Percentiles rank a stretch among this genome's conserved stretches.
Evolutionary conservation across 352 stramenopile species (phyloP).

Genomic region (Globisporangium carolinianum): DNA sequence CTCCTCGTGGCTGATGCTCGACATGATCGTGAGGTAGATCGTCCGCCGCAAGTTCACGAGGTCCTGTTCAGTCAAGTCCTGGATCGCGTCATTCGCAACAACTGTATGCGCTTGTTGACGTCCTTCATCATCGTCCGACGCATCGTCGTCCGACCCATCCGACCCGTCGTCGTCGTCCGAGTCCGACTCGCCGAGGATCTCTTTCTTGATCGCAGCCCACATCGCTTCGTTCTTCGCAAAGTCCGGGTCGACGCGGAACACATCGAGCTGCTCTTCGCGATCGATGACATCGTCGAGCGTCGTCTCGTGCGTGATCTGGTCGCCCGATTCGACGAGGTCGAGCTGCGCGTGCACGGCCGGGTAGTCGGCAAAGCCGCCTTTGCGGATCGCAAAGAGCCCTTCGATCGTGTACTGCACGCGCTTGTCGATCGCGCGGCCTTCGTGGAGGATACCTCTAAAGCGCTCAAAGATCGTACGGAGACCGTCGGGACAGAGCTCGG

Average conservation of each 20-base stretch:
- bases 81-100: constrained; percentile 47
- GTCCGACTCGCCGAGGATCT: constrained; percentile 95
- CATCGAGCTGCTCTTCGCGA: constrained; percentile 93
- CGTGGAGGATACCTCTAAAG: constrained; percentile 96
- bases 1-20: constrained; percentile 97
- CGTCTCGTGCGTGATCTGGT: constrained; percentile 99
- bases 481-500: constrained; percentile 82
- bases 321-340: constrained; percentile 96
- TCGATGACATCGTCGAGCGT: constrained; percentile 96
- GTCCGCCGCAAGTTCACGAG: constrained; percentile 97
- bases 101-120: no score
- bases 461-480: constrained; percentile 96
- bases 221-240: constrained; percentile 96
- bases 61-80: constrained; percentile 97
- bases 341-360: constrained; percentile 92
- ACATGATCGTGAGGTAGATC: constrained; percentile 99
- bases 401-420: constrained; percentile 98
- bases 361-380: constrained; percentile 93
- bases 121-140: constrained; percentile 26
- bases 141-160: constrained; percentile 27
- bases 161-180: constrained; percentile 32
- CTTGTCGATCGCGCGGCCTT: constrained; percentile 94
- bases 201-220: constrained; percentile 94
- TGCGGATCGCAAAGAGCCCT: constrained; percentile 94
- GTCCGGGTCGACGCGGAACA: constrained; percentile 93